phyloP scores from a whole-genome alignment of 306 rosid species.

The Geum urbanum region DNA sequence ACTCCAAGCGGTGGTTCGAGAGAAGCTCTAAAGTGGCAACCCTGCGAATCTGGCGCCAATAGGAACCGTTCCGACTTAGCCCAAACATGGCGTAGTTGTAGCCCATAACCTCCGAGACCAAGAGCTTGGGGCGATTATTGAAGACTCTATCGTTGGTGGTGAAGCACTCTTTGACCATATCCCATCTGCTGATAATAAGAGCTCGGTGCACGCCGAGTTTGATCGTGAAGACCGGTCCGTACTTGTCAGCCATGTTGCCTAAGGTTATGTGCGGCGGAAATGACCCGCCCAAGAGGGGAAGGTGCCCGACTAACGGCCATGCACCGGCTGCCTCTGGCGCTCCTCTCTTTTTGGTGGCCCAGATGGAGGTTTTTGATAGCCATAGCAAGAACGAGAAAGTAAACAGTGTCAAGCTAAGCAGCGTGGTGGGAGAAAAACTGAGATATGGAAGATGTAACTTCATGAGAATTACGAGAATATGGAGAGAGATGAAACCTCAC shows the following conservation, averaged over 20 bases:
- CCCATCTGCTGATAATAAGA: conserved; percentile 15
- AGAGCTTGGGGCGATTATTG: conserved; percentile 18
- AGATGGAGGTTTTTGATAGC: not conserved
- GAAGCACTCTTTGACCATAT: conserved; percentile 21
- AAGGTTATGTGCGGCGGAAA: conserved; percentile 25
- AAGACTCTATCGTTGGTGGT: conserved; percentile 27
- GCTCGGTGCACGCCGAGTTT: conserved; percentile 11
- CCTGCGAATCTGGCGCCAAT: conserved; percentile 34
- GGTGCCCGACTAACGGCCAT: conserved; percentile 43
- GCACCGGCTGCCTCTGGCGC: conserved; percentile 35
- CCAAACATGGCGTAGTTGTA: conserved; percentile 29
- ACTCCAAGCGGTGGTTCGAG: conserved; percentile 17
- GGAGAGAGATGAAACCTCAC: not conserved
- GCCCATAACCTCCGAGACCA: conserved; percentile 11
- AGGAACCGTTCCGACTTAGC: conserved; percentile 18
- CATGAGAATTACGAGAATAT: not conserved
- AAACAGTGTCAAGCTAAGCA: not conserved
- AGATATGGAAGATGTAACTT: not conserved
- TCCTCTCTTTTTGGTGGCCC: not conserved
- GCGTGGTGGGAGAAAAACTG: not conserved
- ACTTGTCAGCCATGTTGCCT: conserved; percentile 24
- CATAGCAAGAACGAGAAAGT: not conserved
- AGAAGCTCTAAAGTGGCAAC: conserved; percentile 20
- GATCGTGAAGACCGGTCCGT: conserved; percentile 26
- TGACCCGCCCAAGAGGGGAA: conserved; percentile 22